Conservation (phyloP, 164 flowering plant genomes). For the Brasenia schreberi region DNA sequence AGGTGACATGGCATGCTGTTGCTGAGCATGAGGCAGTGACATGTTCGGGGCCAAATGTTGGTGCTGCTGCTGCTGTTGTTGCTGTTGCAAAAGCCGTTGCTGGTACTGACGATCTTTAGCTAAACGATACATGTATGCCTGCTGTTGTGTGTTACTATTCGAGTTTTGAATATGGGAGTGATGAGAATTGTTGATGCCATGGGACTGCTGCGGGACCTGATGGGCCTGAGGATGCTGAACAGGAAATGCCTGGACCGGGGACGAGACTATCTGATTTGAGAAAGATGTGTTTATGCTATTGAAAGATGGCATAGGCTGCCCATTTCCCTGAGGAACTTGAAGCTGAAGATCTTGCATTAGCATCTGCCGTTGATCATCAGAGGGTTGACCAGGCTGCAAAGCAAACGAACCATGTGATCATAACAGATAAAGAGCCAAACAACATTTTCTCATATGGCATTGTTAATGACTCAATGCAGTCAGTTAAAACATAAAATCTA, state of each 20-base stretch:
- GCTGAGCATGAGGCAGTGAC: conserved; percentile 47
- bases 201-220: conserved; percentile 50
- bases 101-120: conserved; percentile 70
- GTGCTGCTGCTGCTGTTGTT: conserved; percentile 36
- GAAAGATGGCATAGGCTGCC: conserved; percentile 39
- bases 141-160: conserved; percentile 42
- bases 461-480: too few species aligned
- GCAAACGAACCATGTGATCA: conserved; percentile 4
- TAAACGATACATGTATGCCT: conserved; percentile 45
- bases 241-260: conserved; percentile 46
- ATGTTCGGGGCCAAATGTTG: conserved; percentile 39
- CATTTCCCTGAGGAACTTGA: conserved; percentile 57
- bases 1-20: conserved; percentile 45
- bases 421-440: background rate
- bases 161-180: conserved; percentile 58
- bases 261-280: conserved; percentile 47
- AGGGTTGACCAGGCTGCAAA: conserved; percentile 42
- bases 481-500: too few species aligned
- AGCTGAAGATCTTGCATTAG: conserved; percentile 61
- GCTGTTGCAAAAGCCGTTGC: conserved; percentile 35
- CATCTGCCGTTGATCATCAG: conserved; percentile 68
- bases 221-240: conserved; percentile 61
- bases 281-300: conserved; percentile 46
- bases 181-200: conserved; percentile 36
- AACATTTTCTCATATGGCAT: too few species aligned